Evolutionary conservation across 805 yeast species (phyloP).

Genomic region (Candida ovalis): DNA sequence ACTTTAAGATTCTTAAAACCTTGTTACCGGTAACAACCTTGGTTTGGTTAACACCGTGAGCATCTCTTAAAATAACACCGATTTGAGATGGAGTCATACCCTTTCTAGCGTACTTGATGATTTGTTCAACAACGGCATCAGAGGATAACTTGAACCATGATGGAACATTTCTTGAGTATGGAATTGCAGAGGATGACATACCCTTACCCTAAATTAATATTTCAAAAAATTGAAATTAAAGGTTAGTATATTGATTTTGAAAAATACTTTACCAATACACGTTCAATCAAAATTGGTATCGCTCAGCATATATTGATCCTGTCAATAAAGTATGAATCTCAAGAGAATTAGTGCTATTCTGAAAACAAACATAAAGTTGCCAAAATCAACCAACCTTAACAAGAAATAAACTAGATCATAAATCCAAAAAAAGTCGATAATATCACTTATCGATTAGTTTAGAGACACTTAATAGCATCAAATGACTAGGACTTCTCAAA

Average conservation of each 20-base stretch:
- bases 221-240: conserved; percentile 7
- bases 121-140: conserved; percentile 95
- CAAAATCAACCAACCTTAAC: background rate
- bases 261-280: conserved; percentile 29
- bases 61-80: conserved; percentile 99
- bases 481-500: too few species aligned
- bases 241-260: conserved; percentile 38
- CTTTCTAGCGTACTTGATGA: conserved; percentile 99
- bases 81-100: conserved; percentile 99
- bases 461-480: background rate
- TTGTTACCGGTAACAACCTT: conserved; percentile 98
- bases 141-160: conserved; percentile 98
- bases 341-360: background rate
- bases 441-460: background rate
- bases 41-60: conserved; percentile 99
- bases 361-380: background rate
- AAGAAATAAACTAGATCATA: background rate
- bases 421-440: background rate
- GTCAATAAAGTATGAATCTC: background rate
- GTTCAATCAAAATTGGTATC: conserved; percentile 45
- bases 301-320: conserved; percentile 35
- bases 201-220: conserved; percentile 81
- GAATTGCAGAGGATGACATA: conserved; percentile 97
- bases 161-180: conserved; percentile 98
- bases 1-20: conserved; percentile 97